Base-by-base conservation (phyloP, 108 stramenopile genomes). In the Discostella stelligeroides region DNA sequence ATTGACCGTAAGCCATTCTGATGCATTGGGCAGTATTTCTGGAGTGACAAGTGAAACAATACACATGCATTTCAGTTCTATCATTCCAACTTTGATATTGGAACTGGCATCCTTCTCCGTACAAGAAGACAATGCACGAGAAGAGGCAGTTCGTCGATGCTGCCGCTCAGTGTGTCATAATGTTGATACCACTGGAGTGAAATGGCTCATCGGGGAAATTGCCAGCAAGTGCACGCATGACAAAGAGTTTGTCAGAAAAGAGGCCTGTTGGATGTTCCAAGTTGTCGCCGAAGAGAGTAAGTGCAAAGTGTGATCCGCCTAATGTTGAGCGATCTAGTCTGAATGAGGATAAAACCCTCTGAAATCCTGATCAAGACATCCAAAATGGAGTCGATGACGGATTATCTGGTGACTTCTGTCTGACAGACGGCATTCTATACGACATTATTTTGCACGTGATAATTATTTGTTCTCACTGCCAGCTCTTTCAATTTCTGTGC, bases 21-120 rank as follows among this genome's bases (percentile, higher is more conserved):
- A 85, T 39, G 97, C 97, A 23, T 74, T 99, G 25, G 82, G 74
- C n/a, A 88, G 92, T 30, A 96, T 98, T 65, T 88, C 95, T 18
- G 80, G 83, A 43, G 96, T 90, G 1, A 96, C 96, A 8, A 85
- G 88, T 5, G 80, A 80, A n/a, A 85, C 94, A 18, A 81, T 98
- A 38, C 92, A 95, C 68, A 60, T 81, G 27, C 95, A 97, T 78
- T 89, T 96, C 59, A 76, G 63, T 27, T 58, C 78, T 15, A 93
- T 98, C 53, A 82, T 96, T 41, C 94, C 93, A 9, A 76, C 83
- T 13, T 54, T 95, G 17, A 63, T 95, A 7, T 41, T 48, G 27
- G 93, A 92, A 57, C 79, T 98, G 18, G 60, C 90, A n/a, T 82
- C 79, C 18, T 71, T 84, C 66, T 68, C 40, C 29, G 84, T 53